These are phyloP conservation scores for Kuraishia ogatae DNA, from an alignment of 805 yeast species.

Conservation along the genomic window DNA sequence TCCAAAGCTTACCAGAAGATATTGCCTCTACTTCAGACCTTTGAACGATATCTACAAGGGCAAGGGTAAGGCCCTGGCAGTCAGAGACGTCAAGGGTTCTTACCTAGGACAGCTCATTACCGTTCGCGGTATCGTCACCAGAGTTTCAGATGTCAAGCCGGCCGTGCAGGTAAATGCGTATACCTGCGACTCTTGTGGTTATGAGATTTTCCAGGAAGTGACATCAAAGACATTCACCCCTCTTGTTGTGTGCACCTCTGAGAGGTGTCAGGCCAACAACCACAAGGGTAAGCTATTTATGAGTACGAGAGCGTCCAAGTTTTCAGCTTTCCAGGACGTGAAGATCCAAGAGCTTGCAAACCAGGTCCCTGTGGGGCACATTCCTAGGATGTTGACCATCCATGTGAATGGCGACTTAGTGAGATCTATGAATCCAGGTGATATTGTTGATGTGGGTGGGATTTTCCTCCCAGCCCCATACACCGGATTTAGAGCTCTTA, in stretches of 20 bases:
- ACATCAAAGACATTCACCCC: slow-evolving; percentile 80
- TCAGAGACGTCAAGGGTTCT: slow-evolving; percentile 80
- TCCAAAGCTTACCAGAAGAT: slow-evolving; percentile 77
- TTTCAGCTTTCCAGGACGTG: slow-evolving; percentile 91
- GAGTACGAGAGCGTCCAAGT: slow-evolving; percentile 93
- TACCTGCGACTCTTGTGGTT: slow-evolving; percentile 96
- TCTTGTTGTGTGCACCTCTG: slow-evolving; percentile 77
- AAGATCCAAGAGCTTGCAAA: slow-evolving; percentile 89
- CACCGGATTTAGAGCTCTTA: slow-evolving; percentile 88
- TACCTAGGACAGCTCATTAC: slow-evolving; percentile 83
- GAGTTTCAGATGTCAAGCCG: slow-evolving; percentile 96
- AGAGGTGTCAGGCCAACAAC: slow-evolving; percentile 68
- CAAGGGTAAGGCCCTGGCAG: slow-evolving; percentile 59
- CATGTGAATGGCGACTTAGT: slow-evolving; percentile 92
- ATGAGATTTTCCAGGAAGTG: slow-evolving; percentile 94
- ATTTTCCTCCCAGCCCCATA: slow-evolving; percentile 90
- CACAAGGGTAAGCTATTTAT: slow-evolving; percentile 84
- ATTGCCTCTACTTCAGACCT: slow-evolving; percentile 82
- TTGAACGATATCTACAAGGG: slow-evolving; percentile 33
- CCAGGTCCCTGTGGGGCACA: slow-evolving; percentile 97
- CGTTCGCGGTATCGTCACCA: slow-evolving; percentile 87
- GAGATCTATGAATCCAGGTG: slow-evolving; percentile 87
- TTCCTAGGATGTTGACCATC: slow-evolving; percentile 78
- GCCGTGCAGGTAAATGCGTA: slow-evolving; percentile 86
- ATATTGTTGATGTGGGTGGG: slow-evolving; percentile 87